Conservation (phyloP, 257 asterid species). For the Solanum medicagineum region DNA sequence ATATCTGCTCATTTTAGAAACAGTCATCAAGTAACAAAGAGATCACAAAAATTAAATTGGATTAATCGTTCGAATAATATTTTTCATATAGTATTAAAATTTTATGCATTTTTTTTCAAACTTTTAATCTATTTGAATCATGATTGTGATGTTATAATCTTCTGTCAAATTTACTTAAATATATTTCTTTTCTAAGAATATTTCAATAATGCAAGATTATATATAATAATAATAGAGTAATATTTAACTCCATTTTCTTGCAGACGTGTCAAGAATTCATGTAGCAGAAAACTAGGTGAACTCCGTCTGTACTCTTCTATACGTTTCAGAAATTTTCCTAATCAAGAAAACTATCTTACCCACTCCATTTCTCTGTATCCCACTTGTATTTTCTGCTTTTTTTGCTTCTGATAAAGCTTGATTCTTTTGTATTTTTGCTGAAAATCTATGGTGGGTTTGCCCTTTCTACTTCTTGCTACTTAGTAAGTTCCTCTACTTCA, state of each 20-base stretch:
- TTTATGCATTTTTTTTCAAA: neutral
- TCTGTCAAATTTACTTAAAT: neutral
- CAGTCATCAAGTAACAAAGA: no score
- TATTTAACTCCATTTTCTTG: neutral
- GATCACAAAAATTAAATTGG: no score
- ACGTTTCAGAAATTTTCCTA: neutral
- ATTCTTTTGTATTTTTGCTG: neutral
- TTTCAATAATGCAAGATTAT: neutral
- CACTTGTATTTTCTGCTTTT: neutral
- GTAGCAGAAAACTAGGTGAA: conserved; percentile 4
- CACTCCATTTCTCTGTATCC: neutral
- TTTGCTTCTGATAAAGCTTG: neutral
- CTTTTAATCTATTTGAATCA: neutral
- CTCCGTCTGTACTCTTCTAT: conserved; percentile 1
- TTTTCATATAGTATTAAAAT: neutral
- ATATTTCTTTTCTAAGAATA: no score
- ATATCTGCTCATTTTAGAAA: fast-evolving
- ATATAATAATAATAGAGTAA: neutral
- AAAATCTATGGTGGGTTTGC: neutral
- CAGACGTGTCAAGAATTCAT: conserved; percentile 20
- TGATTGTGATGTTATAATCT: neutral
- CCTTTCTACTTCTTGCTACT: neutral
- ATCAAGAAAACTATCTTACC: neutral
- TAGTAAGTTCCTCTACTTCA: conserved; percentile 4
- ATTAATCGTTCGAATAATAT: no score